A percentile compares a stretch with the other conserved stretches of the same genome.
Evolutionary conservation across 164 flowering plant species (phyloP).

Genomic region (Nymphaea colorata): DNA sequence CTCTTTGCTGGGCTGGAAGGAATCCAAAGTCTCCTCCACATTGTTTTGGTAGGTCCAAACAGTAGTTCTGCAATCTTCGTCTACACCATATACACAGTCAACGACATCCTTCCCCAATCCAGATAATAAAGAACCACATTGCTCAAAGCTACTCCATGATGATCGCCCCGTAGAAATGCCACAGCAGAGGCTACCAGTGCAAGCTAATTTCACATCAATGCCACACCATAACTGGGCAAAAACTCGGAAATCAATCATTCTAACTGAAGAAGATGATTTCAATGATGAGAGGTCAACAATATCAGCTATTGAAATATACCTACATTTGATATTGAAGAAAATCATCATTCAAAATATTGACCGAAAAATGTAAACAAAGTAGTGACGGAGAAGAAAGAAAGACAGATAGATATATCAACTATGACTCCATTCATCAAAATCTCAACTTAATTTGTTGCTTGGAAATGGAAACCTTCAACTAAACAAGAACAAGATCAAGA

Average conservation of each 20-base stretch:
- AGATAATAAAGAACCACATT: conserved; percentile 66
- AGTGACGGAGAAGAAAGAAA: not conserved
- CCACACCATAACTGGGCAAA: conserved; percentile 62
- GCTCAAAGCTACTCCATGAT: conserved; percentile 28
- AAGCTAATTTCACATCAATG: conserved; percentile 23
- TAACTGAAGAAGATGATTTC: conserved; percentile 29
- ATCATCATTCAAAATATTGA: not conserved
- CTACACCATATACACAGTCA: conserved; percentile 56
- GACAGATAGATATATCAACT: too few species aligned
- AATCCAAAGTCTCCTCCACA: conserved; percentile 44
- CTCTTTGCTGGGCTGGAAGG: conserved; percentile 80
- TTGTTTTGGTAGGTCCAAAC: conserved; percentile 77
- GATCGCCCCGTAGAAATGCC: conserved; percentile 11
- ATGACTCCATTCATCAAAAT: too few species aligned
- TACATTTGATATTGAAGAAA: conserved; percentile 18
- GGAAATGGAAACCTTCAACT: not conserved
- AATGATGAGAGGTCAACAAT: conserved; percentile 62
- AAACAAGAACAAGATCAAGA: not conserved
- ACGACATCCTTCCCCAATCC: conserved; percentile 38
- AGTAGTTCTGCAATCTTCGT: conserved; percentile 74
- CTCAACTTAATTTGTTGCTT: too few species aligned
- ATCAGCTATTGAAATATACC: conserved; percentile 88
- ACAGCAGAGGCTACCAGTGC: conserved; percentile 20
- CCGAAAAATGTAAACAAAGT: not conserved
- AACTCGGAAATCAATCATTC: conserved; percentile 54